Percentiles rank a stretch among this genome's conserved stretches.
Conservation (phyloP, 2,329 filamentous ascomycete species). For the Knoxdaviesia capensis region DNA sequence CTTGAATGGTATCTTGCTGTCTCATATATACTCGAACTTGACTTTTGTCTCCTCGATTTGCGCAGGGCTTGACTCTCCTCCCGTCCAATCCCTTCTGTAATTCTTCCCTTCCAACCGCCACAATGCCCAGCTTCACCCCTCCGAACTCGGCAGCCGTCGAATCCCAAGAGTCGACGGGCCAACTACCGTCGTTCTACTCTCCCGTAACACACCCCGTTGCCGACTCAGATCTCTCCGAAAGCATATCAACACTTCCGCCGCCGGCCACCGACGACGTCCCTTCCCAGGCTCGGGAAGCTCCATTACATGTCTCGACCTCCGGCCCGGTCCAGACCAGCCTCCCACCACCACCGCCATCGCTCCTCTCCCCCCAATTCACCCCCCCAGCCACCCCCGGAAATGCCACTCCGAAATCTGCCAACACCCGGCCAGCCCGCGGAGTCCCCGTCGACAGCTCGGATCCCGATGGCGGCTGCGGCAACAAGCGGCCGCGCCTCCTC, state of each 20-base stretch:
- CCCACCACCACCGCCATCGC: conserved; percentile 34
- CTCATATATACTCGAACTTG: no score
- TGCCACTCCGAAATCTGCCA: conserved; percentile 20
- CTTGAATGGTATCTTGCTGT: no score
- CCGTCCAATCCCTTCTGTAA: no score
- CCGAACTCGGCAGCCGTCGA: no score
- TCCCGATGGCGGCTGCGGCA: conserved; percentile 36
- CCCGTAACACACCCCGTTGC: neutral
- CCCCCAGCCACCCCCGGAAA: conserved; percentile 46
- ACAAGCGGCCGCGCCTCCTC: conserved; percentile 51
- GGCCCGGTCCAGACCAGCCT: conserved; percentile 1
- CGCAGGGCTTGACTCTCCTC: no score
- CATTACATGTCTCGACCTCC: conserved; percentile 1
- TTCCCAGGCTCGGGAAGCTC: no score
- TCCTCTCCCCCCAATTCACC: conserved; percentile 74
- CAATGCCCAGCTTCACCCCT: no score
- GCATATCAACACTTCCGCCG: no score
- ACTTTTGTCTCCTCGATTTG: no score
- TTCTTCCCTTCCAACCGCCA: no score
- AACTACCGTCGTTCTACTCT: conserved; percentile 6
- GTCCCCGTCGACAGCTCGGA: conserved; percentile 40
- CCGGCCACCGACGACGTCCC: no score
- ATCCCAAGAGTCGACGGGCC: neutral
- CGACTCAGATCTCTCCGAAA: neutral
- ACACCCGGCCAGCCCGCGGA: conserved; percentile 21